Percentiles rank a stretch among this genome's conserved stretches.
These are phyloP conservation scores for Colletotrichum graminicola DNA, from an alignment of 2,329 filamentous ascomycete species.

Conservation along the genomic window DNA sequence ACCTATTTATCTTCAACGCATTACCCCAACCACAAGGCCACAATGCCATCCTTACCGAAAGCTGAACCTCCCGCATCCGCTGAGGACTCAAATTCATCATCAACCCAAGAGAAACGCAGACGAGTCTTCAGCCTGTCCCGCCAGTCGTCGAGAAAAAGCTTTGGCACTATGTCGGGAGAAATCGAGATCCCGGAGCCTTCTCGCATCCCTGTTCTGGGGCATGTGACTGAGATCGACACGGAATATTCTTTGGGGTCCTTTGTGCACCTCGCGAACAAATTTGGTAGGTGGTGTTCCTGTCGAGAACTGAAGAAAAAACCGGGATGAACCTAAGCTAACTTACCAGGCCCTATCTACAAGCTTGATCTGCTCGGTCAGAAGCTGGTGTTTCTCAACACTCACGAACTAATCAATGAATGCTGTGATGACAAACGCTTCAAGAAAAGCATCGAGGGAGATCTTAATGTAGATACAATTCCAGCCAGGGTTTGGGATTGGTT, in stretches of 20 bases:
- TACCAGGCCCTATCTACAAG: conserved; percentile 68
- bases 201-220: conserved; percentile 74
- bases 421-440: conserved; percentile 75
- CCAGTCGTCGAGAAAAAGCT: conserved; percentile 15
- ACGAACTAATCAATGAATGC: conserved; percentile 70
- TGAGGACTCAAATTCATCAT: not conserved
- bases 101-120: conserved; percentile 7
- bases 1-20: not conserved
- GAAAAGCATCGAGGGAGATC: conserved; percentile 65
- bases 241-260: conserved; percentile 69
- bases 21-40: not conserved
- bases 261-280: conserved; percentile 70
- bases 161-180: conserved; percentile 46
- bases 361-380: conserved; percentile 61
- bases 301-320: not conserved
- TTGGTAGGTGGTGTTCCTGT: conserved; percentile 61
- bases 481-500: rapidly evolving
- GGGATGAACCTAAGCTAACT: not conserved
- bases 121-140: conserved; percentile 28
- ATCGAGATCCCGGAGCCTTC: conserved; percentile 58
- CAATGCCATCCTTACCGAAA: conserved; percentile 12
- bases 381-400: conserved; percentile 64
- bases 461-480: conserved; percentile 47
- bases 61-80: too few species aligned
- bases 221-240: conserved; percentile 72